A percentile compares a stretch with the other conserved stretches of the same genome.
Conservation (phyloP, 73 alveolate genomes). For the Paramecium primaurelia region DNA sequence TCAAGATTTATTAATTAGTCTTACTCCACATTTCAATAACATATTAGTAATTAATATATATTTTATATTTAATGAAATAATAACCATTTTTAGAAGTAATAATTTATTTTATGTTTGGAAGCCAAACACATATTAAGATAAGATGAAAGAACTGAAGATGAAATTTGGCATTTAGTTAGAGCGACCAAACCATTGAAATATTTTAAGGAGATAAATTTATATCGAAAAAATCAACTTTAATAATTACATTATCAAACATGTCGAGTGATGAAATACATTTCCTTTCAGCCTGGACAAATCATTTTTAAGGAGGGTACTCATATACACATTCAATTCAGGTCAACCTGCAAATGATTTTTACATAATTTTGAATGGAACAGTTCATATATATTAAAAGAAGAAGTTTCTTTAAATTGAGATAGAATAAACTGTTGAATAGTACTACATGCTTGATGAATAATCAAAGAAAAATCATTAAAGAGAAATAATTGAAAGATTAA, state of each 20-base stretch:
- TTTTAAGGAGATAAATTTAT: neutral
- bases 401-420: neutral
- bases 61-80: neutral
- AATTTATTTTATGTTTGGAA: neutral
- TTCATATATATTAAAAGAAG: neutral
- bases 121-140: neutral
- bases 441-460: neutral
- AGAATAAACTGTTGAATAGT: neutral
- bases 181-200: neutral
- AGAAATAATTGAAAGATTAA: neutral
- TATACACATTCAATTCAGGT: neutral
- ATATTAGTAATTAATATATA: neutral
- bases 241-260: neutral
- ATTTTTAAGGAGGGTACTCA: neutral
- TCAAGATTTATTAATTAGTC: neutral
- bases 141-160: neutral
- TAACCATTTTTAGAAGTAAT: neutral
- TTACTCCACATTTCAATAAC: neutral
- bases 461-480: neutral
- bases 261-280: neutral
- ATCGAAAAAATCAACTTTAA: neutral
- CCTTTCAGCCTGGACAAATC: neutral
- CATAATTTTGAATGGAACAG: neutral
- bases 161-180: neutral
- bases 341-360: constrained; percentile 5